Evolutionary conservation across 2,329 filamentous ascomycete genomes (phyloP), one percentile per base, ranked within the genome.

Genomic region (Colletotrichum tropicale): DNA sequence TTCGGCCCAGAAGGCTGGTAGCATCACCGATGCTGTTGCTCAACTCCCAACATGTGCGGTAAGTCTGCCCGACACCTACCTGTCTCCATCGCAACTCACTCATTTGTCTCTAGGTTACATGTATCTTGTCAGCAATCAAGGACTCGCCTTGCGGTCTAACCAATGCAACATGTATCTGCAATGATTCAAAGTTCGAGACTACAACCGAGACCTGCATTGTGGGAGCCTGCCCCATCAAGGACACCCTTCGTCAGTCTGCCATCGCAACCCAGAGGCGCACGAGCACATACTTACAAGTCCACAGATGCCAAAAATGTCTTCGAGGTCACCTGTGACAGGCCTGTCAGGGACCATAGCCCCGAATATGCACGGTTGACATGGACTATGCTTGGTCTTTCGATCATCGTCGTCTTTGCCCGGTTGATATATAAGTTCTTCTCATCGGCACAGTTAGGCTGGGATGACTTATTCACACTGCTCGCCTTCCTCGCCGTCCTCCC

Each of bases 381-480:
- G 71, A 34, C 56, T 6, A 16, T 76, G 15, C 12, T 76, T 16
- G 72, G 38, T 3, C 62, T 76, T 12, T 58, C 26, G 10, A 75
- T 65, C 34, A 43, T 85, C 43, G 82, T 84, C 34, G 80, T 85
- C 9, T 78, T 80, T 3, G 79, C 85, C 8, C 84, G 86, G 30
- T 82, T 85, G 18, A 77, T 79, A 5, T 80, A 79, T 24, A 79
- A 78, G 64, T 80, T 83, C 26, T 80, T 36, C 64, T 82, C 24
- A 71, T 75, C 66, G 24, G 32, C 71, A n/a, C 34, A 80, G 2
- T 83, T 85, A 12, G 81, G 77, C 1, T 71, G 82, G 10, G 83
- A 85, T 34, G 83, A 85, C 55, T 79, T 81, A 24, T 79, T 80
- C 30, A 81, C 82, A 8, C 55, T 81, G 0, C 38, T 78, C 2